These are phyloP conservation scores for Nemania sp. DNA, from an alignment of 2,329 filamentous ascomycete species.

Conservation along the genomic window DNA sequence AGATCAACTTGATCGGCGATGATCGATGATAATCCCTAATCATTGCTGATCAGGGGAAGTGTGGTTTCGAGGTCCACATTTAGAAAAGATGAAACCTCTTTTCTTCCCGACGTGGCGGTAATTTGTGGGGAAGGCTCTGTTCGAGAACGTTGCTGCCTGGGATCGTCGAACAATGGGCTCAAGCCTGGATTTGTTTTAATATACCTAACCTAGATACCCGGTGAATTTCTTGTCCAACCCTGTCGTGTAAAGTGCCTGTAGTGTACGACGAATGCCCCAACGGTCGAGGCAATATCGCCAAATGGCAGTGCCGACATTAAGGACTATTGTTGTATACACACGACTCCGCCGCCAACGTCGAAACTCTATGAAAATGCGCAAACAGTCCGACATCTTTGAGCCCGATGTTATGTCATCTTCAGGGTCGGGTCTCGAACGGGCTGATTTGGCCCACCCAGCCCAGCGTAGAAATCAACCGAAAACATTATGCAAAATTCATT, in stretches of 20 bases:
- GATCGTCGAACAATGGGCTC: no score
- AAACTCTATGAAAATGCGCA: background rate
- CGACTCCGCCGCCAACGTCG: background rate
- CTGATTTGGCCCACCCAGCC: constrained; percentile 10
- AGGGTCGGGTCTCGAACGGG: constrained; percentile 13
- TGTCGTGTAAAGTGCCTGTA: background rate
- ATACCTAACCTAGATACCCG: no score
- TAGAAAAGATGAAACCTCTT: constrained; percentile 21
- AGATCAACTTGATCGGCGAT: constrained; percentile 2
- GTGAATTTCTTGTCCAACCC: background rate
- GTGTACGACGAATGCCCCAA: background rate
- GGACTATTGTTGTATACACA: background rate
- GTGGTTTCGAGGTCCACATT: background rate
- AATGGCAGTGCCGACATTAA: background rate
- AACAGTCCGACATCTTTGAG: background rate
- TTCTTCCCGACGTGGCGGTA: constrained; percentile 16
- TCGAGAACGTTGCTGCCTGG: constrained; percentile 13
- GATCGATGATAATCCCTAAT: background rate
- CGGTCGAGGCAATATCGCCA: background rate
- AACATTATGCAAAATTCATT: background rate
- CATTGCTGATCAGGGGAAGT: constrained; percentile 15
- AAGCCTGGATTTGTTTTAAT: no score
- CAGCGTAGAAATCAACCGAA: background rate
- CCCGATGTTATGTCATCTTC: constrained; percentile 3
- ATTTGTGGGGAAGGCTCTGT: constrained; percentile 17